phyloP scores from a whole-genome alignment of 805 yeast genomes.

The Candida piceae region DNA sequence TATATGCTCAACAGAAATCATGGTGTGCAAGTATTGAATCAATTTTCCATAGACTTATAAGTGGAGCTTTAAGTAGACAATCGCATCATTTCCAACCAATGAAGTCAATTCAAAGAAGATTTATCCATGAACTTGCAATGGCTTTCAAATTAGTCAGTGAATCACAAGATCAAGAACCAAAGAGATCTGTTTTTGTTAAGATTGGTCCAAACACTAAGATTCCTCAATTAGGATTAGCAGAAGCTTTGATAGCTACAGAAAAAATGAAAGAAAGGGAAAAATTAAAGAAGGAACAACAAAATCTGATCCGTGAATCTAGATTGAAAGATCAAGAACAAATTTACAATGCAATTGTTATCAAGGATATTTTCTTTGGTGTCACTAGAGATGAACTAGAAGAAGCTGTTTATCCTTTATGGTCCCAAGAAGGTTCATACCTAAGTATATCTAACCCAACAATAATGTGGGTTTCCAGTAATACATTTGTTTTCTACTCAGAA shows the following conservation, averaged over 20 bases:
- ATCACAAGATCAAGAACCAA: slow-evolving; percentile 79
- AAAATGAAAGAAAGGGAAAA: slow-evolving; percentile 26
- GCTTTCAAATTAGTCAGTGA: slow-evolving; percentile 57
- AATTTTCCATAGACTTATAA: slow-evolving; percentile 45
- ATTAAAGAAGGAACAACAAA: slow-evolving; percentile 24
- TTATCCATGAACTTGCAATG: slow-evolving; percentile 63
- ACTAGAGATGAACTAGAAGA: slow-evolving; percentile 40
- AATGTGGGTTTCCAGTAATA: slow-evolving; percentile 38
- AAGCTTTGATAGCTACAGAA: slow-evolving; percentile 35
- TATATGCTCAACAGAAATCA: slow-evolving; percentile 48
- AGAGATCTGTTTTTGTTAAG: slow-evolving; percentile 62
- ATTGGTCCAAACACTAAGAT: slow-evolving; percentile 26
- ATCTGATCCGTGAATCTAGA: slow-evolving; percentile 21
- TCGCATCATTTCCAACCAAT: slow-evolving; percentile 67
- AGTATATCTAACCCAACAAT: slow-evolving; percentile 23
- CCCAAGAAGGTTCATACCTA: background rate
- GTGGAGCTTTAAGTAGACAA: slow-evolving; percentile 31
- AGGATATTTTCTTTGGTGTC: slow-evolving; percentile 49
- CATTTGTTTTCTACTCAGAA: slow-evolving; percentile 37
- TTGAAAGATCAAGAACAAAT: slow-evolving; percentile 16
- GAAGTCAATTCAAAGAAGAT: slow-evolving; percentile 62
- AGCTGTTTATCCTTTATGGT: slow-evolving; percentile 21
- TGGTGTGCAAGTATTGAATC: slow-evolving; percentile 70
- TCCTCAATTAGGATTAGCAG: slow-evolving; percentile 45
- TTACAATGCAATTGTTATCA: slow-evolving; percentile 52